Evolutionary conservation across 2,329 filamentous ascomycete species (phyloP).

Genomic region (Coniella lustricola): DNA sequence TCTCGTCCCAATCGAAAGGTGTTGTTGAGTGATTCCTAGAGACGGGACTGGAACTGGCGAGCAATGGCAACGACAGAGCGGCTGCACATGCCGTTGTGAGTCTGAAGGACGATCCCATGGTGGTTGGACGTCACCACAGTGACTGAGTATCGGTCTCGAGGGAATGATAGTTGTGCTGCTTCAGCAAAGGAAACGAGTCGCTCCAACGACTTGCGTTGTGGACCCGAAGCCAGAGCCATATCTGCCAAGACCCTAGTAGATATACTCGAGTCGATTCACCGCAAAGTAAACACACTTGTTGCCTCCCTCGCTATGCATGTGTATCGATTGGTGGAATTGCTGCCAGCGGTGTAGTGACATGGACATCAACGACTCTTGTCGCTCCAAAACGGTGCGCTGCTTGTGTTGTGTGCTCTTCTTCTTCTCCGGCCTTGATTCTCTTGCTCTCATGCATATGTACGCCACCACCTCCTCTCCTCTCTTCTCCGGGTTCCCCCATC

Average conservation of each 20-base stretch:
- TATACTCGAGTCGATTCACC: too few species aligned
- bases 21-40: not conserved
- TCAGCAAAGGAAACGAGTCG: not conserved
- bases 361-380: too few species aligned
- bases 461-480: too few species aligned
- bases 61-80: not conserved
- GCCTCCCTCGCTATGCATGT: too few species aligned
- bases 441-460: too few species aligned
- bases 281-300: too few species aligned
- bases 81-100: not conserved
- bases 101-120: not conserved
- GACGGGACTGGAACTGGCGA: not conserved
- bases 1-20: slow-evolving; percentile 1
- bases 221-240: not conserved
- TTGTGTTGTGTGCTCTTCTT: not conserved
- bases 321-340: slow-evolving; percentile 10
- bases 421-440: not conserved
- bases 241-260: not conserved
- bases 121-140: not conserved
- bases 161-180: not conserved
- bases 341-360: not conserved
- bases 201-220: not conserved
- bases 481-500: not conserved
- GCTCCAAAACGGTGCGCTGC: too few species aligned
- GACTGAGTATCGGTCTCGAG: not conserved